Conservation (phyloP, 768 basidiomycete genomes). For the Gautieria morchelliformis region DNA sequence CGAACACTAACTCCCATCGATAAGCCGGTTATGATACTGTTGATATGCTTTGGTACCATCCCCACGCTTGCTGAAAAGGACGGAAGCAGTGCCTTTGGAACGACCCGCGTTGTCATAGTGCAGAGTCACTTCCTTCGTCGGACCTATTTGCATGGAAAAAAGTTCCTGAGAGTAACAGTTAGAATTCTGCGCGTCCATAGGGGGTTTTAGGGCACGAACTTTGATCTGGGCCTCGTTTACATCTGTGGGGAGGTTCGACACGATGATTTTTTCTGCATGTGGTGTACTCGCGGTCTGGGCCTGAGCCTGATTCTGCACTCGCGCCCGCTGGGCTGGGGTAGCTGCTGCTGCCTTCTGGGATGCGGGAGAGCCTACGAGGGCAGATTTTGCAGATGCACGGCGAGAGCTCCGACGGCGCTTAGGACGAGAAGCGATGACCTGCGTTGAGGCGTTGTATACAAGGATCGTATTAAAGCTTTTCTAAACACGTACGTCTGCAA, state of each 20-base stretch:
- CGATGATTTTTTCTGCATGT: constrained; percentile 81
- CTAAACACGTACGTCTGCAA: constrained; percentile 2
- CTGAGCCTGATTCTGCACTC: constrained; percentile 23
- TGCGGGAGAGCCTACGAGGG: constrained; percentile 53
- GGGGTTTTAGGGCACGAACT: constrained; percentile 37
- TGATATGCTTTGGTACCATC: constrained; percentile 88
- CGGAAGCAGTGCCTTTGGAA: constrained; percentile 84
- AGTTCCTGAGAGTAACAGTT: constrained; percentile 56
- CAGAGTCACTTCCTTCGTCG: constrained; percentile 73
- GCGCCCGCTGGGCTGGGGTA: constrained; percentile 43
- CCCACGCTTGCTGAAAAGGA: constrained; percentile 77
- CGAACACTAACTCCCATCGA: constrained; percentile 99
- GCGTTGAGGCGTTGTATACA: not conserved
- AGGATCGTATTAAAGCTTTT: not conserved
- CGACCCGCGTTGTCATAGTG: constrained; percentile 78
- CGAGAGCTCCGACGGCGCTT: constrained; percentile 29
- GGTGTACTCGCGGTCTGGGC: constrained; percentile 27
- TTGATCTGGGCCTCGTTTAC: constrained; percentile 92
- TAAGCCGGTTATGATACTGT: constrained; percentile 96
- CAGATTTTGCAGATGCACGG: constrained; percentile 30
- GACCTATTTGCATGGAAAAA: constrained; percentile 84
- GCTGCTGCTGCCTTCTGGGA: constrained; percentile 24
- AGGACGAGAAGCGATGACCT: constrained; percentile 5
- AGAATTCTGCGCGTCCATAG: not conserved
- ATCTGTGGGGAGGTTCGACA: constrained; percentile 86